phyloP scores from a whole-genome alignment of 176 grass and related monocot genomes.

The Carex kokanica region DNA sequence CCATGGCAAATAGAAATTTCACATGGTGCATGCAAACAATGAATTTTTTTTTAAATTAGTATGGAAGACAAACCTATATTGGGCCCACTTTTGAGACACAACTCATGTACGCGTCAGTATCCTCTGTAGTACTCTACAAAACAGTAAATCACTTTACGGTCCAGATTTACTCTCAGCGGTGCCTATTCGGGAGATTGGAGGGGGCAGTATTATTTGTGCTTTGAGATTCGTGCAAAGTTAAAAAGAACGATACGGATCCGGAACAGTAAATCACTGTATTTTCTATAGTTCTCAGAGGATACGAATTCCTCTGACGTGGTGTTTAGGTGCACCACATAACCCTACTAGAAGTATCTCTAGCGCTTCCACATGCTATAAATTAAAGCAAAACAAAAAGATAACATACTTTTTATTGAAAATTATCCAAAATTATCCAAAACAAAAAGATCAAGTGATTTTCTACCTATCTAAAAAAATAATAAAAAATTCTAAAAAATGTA shows the following conservation, averaged over 20 bases:
- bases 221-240: no score
- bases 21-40: not conserved
- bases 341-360: constrained; percentile 84
- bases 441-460: no score
- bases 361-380: constrained; percentile 85
- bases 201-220: no score
- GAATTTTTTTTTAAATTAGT: not conserved
- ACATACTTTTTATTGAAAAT: not conserved
- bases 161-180: no score
- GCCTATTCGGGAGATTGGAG: no score
- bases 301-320: constrained; percentile 71
- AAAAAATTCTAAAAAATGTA: no score
- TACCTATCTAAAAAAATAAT: no score
- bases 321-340: constrained; percentile 75
- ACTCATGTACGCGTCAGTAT: constrained; percentile 88
- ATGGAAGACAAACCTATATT: constrained; percentile 48
- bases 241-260: no score
- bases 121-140: no score
- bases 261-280: no score
- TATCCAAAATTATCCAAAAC: not conserved
- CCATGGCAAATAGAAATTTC: not conserved
- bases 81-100: constrained; percentile 82
- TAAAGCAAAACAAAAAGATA: constrained; percentile 14
- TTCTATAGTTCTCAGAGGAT: no score
- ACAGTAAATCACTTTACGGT: no score